Conservation (phyloP, 2,329 filamentous ascomycete species). For the Xylaria sp. region DNA sequence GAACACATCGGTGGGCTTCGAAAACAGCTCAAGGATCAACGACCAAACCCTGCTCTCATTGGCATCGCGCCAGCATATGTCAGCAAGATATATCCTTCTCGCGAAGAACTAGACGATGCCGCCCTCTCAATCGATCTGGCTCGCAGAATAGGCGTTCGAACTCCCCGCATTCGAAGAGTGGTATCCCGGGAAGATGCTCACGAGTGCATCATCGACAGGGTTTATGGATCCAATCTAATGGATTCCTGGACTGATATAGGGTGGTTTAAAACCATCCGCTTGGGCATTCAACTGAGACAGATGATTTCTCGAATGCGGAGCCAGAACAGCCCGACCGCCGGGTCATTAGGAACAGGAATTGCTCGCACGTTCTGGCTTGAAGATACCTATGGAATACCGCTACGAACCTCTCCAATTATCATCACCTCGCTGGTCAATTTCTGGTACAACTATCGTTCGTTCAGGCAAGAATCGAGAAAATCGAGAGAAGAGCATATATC, state of each 20-base stretch:
- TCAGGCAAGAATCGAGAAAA: not conserved
- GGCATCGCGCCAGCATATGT: not conserved
- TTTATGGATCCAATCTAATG: not conserved
- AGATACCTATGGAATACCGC: not conserved
- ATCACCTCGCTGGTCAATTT: constrained; percentile 4
- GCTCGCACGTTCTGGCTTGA: constrained; percentile 27
- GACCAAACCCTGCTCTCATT: not conserved
- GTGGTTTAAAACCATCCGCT: not conserved
- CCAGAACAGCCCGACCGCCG: not conserved
- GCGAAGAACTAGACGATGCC: not conserved
- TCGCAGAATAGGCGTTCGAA: not conserved
- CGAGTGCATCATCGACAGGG: not conserved
- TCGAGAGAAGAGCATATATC: not conserved
- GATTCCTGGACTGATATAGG: not conserved
- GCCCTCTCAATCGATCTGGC: not conserved
- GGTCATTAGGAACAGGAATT: constrained; percentile 1
- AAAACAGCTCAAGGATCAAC: not conserved
- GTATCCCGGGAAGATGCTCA: not conserved
- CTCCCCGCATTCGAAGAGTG: not conserved
- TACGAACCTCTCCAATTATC: not conserved
- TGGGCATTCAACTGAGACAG: not conserved
- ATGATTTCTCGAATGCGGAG: not conserved
- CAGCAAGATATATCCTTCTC: not conserved
- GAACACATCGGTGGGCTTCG: not conserved
- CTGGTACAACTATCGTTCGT: not conserved